These are phyloP conservation scores for Solanum corneliomulleri DNA, from an alignment of 257 asterid genomes.

Conservation along the genomic window DNA sequence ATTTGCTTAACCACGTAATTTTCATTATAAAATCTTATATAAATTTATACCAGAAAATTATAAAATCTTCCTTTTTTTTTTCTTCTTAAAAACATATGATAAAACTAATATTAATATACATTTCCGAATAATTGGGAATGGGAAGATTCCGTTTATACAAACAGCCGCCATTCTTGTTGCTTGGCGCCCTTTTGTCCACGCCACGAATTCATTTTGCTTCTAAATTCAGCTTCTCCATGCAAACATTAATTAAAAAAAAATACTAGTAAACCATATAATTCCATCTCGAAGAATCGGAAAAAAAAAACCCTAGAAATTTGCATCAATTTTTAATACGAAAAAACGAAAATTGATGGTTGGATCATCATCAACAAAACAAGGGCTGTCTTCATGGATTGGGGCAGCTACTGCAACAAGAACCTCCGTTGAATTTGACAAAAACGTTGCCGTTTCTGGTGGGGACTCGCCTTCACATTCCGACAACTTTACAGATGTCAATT, in stretches of 20 bases:
- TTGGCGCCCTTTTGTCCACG: conserved; percentile 34
- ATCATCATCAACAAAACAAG: conserved; percentile 39
- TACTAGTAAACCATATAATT: not conserved
- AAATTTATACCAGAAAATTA: too few relatives aligned
- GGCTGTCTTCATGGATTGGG: conserved; percentile 49
- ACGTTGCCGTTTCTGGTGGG: not conserved
- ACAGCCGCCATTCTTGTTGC: not conserved
- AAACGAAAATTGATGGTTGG: conserved; percentile 21
- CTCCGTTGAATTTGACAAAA: conserved; percentile 30
- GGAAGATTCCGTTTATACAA: not conserved
- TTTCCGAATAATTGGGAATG: not conserved
- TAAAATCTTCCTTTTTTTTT: too few relatives aligned
- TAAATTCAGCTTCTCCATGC: not conserved
- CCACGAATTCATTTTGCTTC: conserved; percentile 18
- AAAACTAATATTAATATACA: not conserved
- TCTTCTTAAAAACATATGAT: too few relatives aligned
- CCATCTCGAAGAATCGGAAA: not conserved
- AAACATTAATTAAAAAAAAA: not conserved
- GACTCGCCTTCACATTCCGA: not conserved
- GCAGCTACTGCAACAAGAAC: conserved; percentile 24
- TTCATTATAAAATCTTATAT: too few relatives aligned
- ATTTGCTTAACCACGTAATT: too few relatives aligned
- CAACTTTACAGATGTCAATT: conserved; percentile 22
- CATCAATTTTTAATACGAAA: not conserved
- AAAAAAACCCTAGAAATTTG: not conserved